phyloP scores from a whole-genome alignment of 2,329 filamentous ascomycete species.

The Leptographium galeiforme region DNA sequence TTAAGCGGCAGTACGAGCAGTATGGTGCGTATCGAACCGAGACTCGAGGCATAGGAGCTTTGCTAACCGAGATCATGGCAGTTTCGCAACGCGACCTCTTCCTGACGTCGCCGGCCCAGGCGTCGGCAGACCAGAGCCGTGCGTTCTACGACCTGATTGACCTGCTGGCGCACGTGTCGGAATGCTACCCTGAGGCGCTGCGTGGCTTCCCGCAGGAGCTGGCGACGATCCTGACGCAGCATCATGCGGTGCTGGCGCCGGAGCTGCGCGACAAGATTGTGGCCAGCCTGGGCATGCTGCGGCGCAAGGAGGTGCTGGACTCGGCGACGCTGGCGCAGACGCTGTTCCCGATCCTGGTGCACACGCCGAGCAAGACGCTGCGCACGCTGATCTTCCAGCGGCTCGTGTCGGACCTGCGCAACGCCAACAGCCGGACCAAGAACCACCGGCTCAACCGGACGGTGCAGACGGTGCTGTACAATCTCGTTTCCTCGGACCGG shows the following conservation, averaged over 20 bases:
- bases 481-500: conserved; percentile 75
- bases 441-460: conserved; percentile 91
- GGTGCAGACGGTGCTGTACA: conserved; percentile 86
- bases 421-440: conserved; percentile 71
- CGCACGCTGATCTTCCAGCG: conserved; percentile 74
- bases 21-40: conserved; percentile 42
- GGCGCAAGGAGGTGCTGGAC: conserved; percentile 85
- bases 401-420: conserved; percentile 80
- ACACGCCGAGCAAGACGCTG: conserved; percentile 78
- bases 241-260: conserved; percentile 70
- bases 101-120: conserved; percentile 65
- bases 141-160: conserved; percentile 87
- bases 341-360: conserved; percentile 85
- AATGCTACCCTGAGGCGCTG: conserved; percentile 79
- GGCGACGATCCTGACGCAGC: conserved; percentile 63
- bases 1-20: conserved; percentile 68
- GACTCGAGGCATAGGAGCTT: too few relatives aligned
- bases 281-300: conserved; percentile 71
- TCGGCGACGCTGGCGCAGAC: conserved; percentile 64
- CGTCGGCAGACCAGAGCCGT: conserved; percentile 64
- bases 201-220: conserved; percentile 66
- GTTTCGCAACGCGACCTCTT: conserved; percentile 77
- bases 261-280: conserved; percentile 92
- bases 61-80: not conserved
- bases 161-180: conserved; percentile 83